A percentile compares a stretch with the other conserved stretches of the same genome.
phyloP scores from a whole-genome alignment of 2,329 filamentous ascomycete species.

The Sporothrix curviconia region DNA sequence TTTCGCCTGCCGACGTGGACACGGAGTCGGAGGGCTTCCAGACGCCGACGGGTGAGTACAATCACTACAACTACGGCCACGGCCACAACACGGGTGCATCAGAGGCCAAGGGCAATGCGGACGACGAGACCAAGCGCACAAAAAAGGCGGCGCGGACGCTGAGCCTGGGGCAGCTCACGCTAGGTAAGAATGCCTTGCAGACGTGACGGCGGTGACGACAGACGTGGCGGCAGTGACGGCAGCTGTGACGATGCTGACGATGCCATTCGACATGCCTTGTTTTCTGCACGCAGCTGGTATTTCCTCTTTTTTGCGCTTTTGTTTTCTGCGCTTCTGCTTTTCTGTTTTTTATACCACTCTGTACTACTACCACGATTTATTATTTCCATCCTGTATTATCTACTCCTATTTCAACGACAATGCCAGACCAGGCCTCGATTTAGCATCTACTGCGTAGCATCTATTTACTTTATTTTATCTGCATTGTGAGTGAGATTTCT shows the following conservation, averaged over 20 bases:
- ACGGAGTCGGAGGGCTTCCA: conserved; percentile 34
- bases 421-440: too few relatives aligned
- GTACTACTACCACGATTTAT: neutral
- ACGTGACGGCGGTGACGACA: neutral
- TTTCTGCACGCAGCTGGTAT: neutral
- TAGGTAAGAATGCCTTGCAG: conserved; percentile 16
- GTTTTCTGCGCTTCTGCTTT: neutral
- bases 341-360: neutral
- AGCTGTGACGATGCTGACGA: neutral
- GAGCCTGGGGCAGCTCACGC: conserved; percentile 55
- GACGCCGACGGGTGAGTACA: conserved; percentile 24
- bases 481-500: too few relatives aligned
- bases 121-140: conserved; percentile 26
- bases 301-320: neutral
- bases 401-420: neutral
- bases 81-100: conserved; percentile 27
- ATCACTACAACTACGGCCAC: conserved; percentile 15
- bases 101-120: conserved; percentile 4
- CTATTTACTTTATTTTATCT: too few relatives aligned
- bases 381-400: neutral
- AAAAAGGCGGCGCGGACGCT: conserved; percentile 57
- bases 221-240: neutral
- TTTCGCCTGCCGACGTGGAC: conserved; percentile 23
- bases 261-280: too few relatives aligned
- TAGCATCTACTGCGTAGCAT: too few relatives aligned